Conservation (phyloP, 106 monocot genomes). For the Cymbidium sinense region DNA sequence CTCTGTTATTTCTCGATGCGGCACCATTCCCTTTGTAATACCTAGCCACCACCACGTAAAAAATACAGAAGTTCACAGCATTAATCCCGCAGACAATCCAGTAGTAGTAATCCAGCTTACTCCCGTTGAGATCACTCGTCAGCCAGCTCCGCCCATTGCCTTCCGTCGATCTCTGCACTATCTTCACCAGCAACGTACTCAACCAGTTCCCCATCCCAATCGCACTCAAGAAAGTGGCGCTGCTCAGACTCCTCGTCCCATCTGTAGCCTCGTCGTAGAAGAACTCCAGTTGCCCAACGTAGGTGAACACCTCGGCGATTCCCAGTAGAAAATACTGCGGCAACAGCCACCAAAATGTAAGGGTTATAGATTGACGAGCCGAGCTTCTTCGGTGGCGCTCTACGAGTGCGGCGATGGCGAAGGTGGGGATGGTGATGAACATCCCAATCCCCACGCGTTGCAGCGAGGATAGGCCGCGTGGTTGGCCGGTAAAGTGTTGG, state of each 20-base stretch:
- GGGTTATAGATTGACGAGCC: not conserved
- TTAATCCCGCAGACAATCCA: conserved; percentile 39
- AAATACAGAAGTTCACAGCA: conserved; percentile 24
- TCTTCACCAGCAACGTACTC: conserved; percentile 26
- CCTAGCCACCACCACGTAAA: conserved; percentile 12
- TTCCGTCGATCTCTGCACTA: conserved; percentile 20
- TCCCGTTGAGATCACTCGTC: conserved; percentile 24
- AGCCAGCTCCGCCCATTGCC: conserved; percentile 44
- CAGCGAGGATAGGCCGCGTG: conserved; percentile 34
- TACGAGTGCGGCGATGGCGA: conserved; percentile 16
- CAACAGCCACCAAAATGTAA: conserved; percentile 35
- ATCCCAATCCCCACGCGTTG: conserved; percentile 39
- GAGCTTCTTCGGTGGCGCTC: conserved; percentile 21
- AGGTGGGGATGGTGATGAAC: conserved; percentile 27
- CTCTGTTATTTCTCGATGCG: not conserved
- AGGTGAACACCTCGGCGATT: conserved; percentile 32
- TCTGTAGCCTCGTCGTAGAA: conserved; percentile 44
- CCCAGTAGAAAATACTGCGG: conserved; percentile 58
- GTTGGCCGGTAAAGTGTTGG: conserved; percentile 26
- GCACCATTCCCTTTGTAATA: conserved; percentile 17
- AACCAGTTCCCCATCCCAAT: conserved; percentile 27
- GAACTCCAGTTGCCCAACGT: conserved; percentile 55
- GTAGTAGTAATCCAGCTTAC: conserved; percentile 42
- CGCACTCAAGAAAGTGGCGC: conserved; percentile 27
- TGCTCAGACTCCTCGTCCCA: conserved; percentile 33